phyloP scores from a whole-genome alignment of 352 stramenopile species.

The Bremia lactucae region DNA sequence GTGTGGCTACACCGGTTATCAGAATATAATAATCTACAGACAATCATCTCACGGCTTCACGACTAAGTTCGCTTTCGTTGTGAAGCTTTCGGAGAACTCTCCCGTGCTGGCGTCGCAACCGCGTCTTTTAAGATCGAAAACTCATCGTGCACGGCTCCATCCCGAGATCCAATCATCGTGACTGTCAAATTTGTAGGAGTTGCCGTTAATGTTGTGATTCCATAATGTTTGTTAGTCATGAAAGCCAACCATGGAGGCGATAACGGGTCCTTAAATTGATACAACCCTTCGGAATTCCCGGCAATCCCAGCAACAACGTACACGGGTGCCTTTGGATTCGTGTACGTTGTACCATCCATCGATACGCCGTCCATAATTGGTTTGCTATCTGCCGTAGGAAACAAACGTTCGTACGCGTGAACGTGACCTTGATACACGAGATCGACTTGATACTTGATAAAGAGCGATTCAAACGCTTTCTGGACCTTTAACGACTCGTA shows the following conservation, averaged over 20 bases:
- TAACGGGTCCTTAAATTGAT: conserved; percentile 7
- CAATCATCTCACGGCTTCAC: too few species aligned
- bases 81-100: too few species aligned
- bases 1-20: too few species aligned
- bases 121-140: conserved; percentile 34
- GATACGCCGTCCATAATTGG: conserved; percentile 29
- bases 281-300: conserved; percentile 22
- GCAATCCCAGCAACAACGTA: conserved; percentile 34
- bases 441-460: conserved; percentile 54
- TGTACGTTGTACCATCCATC: conserved; percentile 21
- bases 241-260: conserved; percentile 19
- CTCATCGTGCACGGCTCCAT: conserved; percentile 16
- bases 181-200: conserved; percentile 18
- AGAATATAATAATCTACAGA: too few species aligned
- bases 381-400: conserved; percentile 20
- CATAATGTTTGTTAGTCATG: conserved; percentile 18
- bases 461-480: conserved; percentile 38
- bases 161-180: conserved; percentile 15
- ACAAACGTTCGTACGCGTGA: conserved; percentile 40
- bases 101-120: too few species aligned
- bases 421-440: conserved; percentile 36
- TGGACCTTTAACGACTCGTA: conserved; percentile 22
- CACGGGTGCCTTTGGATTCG: conserved; percentile 35
- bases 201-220: conserved; percentile 7
- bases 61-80: too few species aligned